Conservation (phyloP, 2,329 filamentous ascomycete species). For the Sporothrix pseudoabietina region DNA sequence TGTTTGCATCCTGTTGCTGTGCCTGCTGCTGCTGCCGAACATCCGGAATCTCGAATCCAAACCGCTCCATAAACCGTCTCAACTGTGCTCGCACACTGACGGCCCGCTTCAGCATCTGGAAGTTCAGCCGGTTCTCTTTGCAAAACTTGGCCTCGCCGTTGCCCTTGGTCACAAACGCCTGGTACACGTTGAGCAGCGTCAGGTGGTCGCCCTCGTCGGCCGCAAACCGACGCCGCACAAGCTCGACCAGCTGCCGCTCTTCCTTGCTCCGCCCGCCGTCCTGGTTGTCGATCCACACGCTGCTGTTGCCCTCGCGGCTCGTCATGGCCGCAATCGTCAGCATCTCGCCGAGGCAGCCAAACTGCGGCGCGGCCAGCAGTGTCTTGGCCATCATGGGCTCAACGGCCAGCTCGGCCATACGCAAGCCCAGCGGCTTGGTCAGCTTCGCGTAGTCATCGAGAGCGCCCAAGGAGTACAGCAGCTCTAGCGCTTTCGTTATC, state of each 20-base stretch:
- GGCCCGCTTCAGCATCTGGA: conserved; percentile 77
- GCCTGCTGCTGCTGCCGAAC: conserved; percentile 23
- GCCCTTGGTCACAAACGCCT: conserved; percentile 80
- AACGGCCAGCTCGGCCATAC: conserved; percentile 91
- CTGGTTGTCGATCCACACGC: conserved; percentile 77
- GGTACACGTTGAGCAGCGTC: conserved; percentile 90
- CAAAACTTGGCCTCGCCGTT: conserved; percentile 85
- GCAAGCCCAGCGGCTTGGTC: conserved; percentile 79
- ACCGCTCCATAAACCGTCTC: conserved; percentile 82
- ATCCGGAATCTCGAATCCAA: conserved; percentile 71
- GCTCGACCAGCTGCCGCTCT: conserved; percentile 74
- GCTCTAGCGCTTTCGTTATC: conserved; percentile 80
- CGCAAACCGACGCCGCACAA: conserved; percentile 76
- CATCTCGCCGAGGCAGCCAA: conserved; percentile 81
- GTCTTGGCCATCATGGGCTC: conserved; percentile 96
- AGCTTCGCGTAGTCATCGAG: conserved; percentile 89
- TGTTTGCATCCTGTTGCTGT: conserved; percentile 38
- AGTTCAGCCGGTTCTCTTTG: conserved; percentile 83
- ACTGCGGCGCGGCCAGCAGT: conserved; percentile 71
- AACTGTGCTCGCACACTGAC: conserved; percentile 86
- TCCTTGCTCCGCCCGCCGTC: conserved; percentile 52
- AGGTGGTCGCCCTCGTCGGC: conserved; percentile 93
- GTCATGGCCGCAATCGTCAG: conserved; percentile 94
- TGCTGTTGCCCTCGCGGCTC: conserved; percentile 76
- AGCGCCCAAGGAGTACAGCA: conserved; percentile 83